Evolutionary conservation across 2,329 filamentous ascomycete genomes (phyloP), one percentile per base, ranked within the genome.

Genomic region (Mycosphaerella sp.): DNA sequence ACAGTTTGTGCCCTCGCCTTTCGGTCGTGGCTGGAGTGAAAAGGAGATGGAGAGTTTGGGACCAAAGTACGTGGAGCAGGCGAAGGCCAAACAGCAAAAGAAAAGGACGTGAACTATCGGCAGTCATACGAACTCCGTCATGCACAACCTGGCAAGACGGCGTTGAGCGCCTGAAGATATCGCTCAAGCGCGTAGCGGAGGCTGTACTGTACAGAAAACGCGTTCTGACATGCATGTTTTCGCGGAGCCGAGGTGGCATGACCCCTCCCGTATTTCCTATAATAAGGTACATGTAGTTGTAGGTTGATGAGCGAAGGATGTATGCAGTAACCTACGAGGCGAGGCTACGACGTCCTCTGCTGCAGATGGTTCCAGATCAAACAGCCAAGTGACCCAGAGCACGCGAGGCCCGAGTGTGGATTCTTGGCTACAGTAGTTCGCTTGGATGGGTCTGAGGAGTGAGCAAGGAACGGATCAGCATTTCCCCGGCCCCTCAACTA

Each of bases 1-100:
- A 55, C 89, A 82, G 68, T 95, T 96, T 66, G 70, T 96, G 45
- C 93, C 93, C 1, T 80, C 67, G 52, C 42, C 68, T 7, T 55
- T 60, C 32, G 60, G 62, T 12, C 57, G 59, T 48, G 58, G 63
- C 16, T 69, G 66, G 67, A 57, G 62, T 30, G 67, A 67, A 53
- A 57, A 61, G 27, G 59, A 62, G 40, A 58, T 57, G 30, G 55
- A 54, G 52, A 57, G 50, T 41, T 39, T 54, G 21, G 55, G 44
- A 40, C 50, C 50, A 35, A 34, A 34, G 30, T 34, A 34, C 30
- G 49, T 37, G 16, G 47, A 43, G 32, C 54, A 55, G 40, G 36
- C 41, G 28, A 35, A 55, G 50, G 42, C 30, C 28, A 54, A 50
- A 49, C 39, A 37, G 10, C 35, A 37, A 21, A 39, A 25, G 28